Evolutionary conservation across 2,329 filamentous ascomycete species (phyloP), one percentile per base, ranked within the genome.

Genomic region (Thelonectria blattea): DNA sequence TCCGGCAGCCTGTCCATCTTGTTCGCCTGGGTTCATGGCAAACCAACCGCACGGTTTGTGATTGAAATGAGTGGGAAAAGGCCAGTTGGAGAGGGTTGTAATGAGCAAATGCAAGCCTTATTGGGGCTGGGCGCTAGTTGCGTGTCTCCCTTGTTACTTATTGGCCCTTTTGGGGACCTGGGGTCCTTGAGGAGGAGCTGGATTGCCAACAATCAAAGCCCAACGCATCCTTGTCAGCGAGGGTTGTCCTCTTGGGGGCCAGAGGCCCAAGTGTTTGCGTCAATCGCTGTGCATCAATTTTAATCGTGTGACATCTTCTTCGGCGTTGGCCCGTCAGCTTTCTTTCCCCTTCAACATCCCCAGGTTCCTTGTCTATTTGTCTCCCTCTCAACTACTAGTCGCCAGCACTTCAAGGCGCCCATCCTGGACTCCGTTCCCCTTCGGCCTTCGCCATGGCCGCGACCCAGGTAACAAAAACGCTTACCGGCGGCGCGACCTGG

Each of bases 1-100:
- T 79, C 77, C 32, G 78, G 75, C 42, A 65, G 60, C 11, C 62
- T 53, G 14, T 59, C 62, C 67, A 71, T 71, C 11, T 18, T 51
- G 37, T 24, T n/a, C 17, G 10, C 30, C 27, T 48, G 39, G 24
- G 10, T 17, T 20, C n/a, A 22, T 27, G 3, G 5, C 34, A 22
- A 5, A 11, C n/a, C 47, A 42, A n/a, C 8, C 39, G n/a, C n/a
- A n/a, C n/a, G 5, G 17, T 43, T n/a, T 15, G n/a, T 17, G n/a
- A 43, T 20, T 6, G 18, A 18, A 17, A 20, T 20, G 18, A 15
- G 41, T 6, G 41, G 41, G 18, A 37, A 37, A 14, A 14, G 34
- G 34, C 3, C 34, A 37, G 15, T 37, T 14, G 15, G 34, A 37
- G 34, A 5, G 15, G 15, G 34, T 30, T 30, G 34, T 14, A 37